These are phyloP conservation scores for Sphagnum tenellum DNA, from an alignment of 225 moss, liverwort and hornwort species.

Conservation along the genomic window DNA sequence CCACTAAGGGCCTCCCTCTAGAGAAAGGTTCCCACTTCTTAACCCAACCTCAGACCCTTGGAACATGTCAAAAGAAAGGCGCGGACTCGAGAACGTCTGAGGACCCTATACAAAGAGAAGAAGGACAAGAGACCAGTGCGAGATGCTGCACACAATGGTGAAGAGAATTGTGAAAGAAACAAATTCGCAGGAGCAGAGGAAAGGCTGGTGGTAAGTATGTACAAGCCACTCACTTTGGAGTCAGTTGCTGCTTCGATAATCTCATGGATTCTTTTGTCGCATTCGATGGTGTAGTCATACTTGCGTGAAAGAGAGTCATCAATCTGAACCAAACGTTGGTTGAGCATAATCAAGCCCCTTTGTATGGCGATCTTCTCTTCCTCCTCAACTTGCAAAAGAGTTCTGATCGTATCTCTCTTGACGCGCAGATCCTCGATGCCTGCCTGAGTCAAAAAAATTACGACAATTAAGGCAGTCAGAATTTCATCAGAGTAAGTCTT, in stretches of 20 bases:
- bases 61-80: too few relatives aligned
- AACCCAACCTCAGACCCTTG: too few relatives aligned
- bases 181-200: too few relatives aligned
- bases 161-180: too few relatives aligned
- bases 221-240: conserved; percentile 41
- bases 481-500: neutral
- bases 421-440: conserved; percentile 83
- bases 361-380: conserved; percentile 85
- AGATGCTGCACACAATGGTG: too few relatives aligned
- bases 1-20: too few relatives aligned
- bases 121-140: too few relatives aligned
- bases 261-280: conserved; percentile 87
- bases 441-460: conserved; percentile 9
- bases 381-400: conserved; percentile 79
- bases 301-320: conserved; percentile 70
- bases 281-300: conserved; percentile 78
- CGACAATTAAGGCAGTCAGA: conserved; percentile 3
- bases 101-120: too few relatives aligned
- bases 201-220: too few relatives aligned
- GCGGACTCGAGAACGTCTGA: too few relatives aligned
- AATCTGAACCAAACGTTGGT: conserved; percentile 78
- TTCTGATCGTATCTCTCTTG: conserved; percentile 83
- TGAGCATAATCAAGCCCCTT: conserved; percentile 70
- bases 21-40: too few relatives aligned
- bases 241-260: conserved; percentile 52